These are phyloP conservation scores for Cutaneotrichosporon sp. DNA, from an alignment of 1,284 basidiomycete genomes.

Conservation along the genomic window DNA sequence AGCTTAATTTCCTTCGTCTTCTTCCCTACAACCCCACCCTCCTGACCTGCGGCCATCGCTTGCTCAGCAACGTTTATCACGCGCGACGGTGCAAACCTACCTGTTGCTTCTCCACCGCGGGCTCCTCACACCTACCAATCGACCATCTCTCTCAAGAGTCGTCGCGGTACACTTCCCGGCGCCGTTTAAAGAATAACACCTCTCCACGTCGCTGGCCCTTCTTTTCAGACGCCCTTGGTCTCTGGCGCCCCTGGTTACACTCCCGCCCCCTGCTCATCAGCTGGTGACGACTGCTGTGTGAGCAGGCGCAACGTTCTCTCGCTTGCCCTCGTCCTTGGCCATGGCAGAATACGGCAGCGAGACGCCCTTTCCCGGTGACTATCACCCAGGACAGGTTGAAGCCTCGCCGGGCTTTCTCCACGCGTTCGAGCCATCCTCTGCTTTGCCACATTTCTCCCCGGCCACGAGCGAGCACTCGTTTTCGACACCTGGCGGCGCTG, in stretches of 20 bases:
- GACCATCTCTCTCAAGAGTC: no score
- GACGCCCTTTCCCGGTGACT: slow-evolving; percentile 19
- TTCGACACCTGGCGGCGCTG: slow-evolving; percentile 2
- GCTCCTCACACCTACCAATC: no score
- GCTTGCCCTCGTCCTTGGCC: not conserved
- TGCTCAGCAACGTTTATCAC: no score
- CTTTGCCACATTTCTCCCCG: slow-evolving; percentile 18
- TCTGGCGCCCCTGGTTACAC: not conserved
- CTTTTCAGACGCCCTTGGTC: not conserved
- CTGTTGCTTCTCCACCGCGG: no score
- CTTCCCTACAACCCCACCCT: no score
- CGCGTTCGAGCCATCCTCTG: slow-evolving; percentile 7
- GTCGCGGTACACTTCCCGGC: no score
- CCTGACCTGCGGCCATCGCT: no score
- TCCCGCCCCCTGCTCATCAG: not conserved
- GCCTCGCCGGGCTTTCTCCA: slow-evolving; percentile 13
- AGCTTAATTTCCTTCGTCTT: no score
- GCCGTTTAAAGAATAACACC: not conserved
- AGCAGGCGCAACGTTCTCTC: not conserved
- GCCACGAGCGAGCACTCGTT: slow-evolving; percentile 16
- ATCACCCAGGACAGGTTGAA: slow-evolving; percentile 16
- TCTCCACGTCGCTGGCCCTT: not conserved
- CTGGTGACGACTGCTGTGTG: not conserved
- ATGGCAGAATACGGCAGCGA: slow-evolving; percentile 15
- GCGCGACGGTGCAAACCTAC: no score